phyloP scores from a whole-genome alignment of 805 yeast species.

The Candida tibetensis region DNA sequence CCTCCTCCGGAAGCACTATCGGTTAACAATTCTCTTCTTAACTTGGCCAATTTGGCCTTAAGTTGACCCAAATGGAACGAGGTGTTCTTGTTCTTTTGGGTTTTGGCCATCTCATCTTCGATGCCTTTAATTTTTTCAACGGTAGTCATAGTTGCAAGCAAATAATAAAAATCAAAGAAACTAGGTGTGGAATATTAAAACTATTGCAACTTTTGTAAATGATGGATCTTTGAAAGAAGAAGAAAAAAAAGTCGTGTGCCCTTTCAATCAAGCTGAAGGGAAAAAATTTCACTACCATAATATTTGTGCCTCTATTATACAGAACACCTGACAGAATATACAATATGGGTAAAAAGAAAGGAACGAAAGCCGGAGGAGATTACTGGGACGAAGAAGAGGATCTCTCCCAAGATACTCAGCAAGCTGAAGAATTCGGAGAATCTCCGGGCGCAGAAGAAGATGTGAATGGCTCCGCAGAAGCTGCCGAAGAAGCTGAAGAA shows the following conservation, averaged over 20 bases:
- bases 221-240: slow-evolving; percentile 2
- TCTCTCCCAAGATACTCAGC: slow-evolving; percentile 38
- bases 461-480: slow-evolving; percentile 42
- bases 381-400: slow-evolving; percentile 85
- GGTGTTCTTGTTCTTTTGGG: slow-evolving; percentile 98
- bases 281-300: slow-evolving; percentile 15
- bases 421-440: slow-evolving; percentile 34
- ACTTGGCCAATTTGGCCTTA: slow-evolving; percentile 93
- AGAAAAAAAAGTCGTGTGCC: slow-evolving; percentile 17
- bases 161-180: not conserved
- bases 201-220: slow-evolving; percentile 3
- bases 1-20: slow-evolving; percentile 61
- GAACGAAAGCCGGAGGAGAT: slow-evolving; percentile 60
- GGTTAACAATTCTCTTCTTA: slow-evolving; percentile 81
- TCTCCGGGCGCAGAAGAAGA: slow-evolving; percentile 21
- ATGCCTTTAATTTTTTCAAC: slow-evolving; percentile 72
- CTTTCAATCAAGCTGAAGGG: slow-evolving; percentile 8
- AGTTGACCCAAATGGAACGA: slow-evolving; percentile 96
- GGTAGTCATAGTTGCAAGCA: slow-evolving; percentile 36
- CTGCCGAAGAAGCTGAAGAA: slow-evolving; percentile 31
- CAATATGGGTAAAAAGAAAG: slow-evolving; percentile 56
- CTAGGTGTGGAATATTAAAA: not conserved
- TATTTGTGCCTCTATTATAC: too few relatives aligned
- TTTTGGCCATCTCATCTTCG: slow-evolving; percentile 96
- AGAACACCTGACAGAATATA: not conserved